These are phyloP conservation scores for Physaria fendleri DNA, from an alignment of 345 rosid species.

Conservation along the genomic window DNA sequence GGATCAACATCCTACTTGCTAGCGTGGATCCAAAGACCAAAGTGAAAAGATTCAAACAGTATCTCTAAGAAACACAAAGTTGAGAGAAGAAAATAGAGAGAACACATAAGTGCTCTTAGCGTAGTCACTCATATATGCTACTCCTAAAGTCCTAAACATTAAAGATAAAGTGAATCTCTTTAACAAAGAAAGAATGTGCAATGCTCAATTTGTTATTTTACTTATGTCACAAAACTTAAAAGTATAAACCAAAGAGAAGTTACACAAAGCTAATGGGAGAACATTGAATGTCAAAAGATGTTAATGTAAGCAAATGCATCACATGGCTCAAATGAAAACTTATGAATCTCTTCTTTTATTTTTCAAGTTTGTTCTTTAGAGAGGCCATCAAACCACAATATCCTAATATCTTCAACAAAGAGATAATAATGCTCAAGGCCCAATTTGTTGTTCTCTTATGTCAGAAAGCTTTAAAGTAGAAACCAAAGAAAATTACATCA, in stretches of 20 bases:
- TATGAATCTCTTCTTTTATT: slow-evolving; percentile 2
- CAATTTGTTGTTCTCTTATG: too few species aligned
- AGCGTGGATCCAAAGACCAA: slow-evolving; percentile 97
- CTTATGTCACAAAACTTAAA: background rate
- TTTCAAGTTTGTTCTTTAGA: background rate
- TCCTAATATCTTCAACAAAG: too few species aligned
- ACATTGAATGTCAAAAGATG: slow-evolving; percentile 5
- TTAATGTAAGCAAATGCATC: background rate
- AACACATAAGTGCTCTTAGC: background rate
- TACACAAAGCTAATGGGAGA: background rate
- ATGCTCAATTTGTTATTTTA: background rate
- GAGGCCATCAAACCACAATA: background rate
- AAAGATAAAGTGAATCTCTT: background rate
- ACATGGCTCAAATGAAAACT: background rate
- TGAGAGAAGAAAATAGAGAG: background rate
- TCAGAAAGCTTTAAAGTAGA: slow-evolving; percentile 13
- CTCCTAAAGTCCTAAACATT: slow-evolving; percentile 12
- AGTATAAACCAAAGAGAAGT: too few species aligned
- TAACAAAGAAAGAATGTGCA: background rate
- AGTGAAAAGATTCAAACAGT: slow-evolving; percentile 46
- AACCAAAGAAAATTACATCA: too few species aligned
- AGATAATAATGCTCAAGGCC: too few species aligned
- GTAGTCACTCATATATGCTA: slow-evolving; percentile 24
- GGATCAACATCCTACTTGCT: too few species aligned
- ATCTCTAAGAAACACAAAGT: slow-evolving; percentile 20